Conservation (phyloP, 441 rosid genomes). For the Pelargonium myrrhifolium region DNA sequence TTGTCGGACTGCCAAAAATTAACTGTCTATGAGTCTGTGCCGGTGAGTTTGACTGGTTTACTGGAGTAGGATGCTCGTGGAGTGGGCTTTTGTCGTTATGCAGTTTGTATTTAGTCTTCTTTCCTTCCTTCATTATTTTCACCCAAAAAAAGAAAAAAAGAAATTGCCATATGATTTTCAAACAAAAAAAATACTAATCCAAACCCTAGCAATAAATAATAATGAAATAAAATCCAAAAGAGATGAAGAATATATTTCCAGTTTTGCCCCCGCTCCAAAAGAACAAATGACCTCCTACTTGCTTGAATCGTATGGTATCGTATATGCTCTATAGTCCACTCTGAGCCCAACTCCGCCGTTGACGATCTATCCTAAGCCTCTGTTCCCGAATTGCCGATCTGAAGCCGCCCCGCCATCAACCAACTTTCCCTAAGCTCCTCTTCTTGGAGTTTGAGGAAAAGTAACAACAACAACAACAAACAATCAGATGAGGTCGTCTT, state of each 20-base stretch:
- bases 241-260: conserved; percentile 19
- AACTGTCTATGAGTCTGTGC: too few species aligned
- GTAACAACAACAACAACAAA: not conserved
- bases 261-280: conserved; percentile 23
- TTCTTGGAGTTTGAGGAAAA: not conserved
- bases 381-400: not conserved
- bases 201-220: too few species aligned
- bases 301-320: not conserved
- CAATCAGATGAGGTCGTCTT: conserved; percentile 62
- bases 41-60: too few species aligned
- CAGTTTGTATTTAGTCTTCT: too few species aligned
- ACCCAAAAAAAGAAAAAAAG: too few species aligned
- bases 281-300: conserved; percentile 23
- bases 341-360: not conserved
- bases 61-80: too few species aligned
- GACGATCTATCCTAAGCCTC: not conserved
- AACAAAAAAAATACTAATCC: too few species aligned
- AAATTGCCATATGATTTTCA: too few species aligned
- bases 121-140: too few species aligned
- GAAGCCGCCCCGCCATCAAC: conserved; percentile 30
- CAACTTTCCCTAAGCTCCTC: conserved; percentile 12
- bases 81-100: too few species aligned
- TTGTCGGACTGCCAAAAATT: too few species aligned
- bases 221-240: too few species aligned
- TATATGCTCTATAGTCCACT: conserved; percentile 8